A percentile compares a stretch with the other conserved stretches of the same genome.
Evolutionary conservation across 352 stramenopile genomes (phyloP).

Genomic region (Phytopythium aichiense): DNA sequence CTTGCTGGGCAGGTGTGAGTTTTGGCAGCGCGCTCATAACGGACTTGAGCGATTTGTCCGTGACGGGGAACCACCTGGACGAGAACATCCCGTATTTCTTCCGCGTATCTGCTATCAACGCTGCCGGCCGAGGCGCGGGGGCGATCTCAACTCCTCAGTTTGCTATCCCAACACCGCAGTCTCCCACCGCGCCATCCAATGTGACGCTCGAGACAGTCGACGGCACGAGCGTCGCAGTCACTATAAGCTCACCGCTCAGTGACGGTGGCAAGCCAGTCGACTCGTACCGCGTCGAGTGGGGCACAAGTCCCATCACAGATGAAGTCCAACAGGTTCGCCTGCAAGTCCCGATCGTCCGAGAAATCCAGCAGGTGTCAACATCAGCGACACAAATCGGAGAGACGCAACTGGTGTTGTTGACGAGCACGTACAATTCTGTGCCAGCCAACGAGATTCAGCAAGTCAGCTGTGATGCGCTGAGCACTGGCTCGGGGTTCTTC

Average conservation of each 20-base stretch:
- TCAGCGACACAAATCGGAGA: constrained; percentile 62
- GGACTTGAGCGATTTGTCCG: constrained; percentile 81
- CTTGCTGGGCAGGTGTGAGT: constrained; percentile 44
- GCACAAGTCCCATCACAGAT: constrained; percentile 70
- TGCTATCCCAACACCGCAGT: constrained; percentile 82
- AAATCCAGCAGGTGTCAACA: constrained; percentile 74
- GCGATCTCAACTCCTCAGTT: constrained; percentile 82
- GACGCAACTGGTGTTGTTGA: constrained; percentile 89
- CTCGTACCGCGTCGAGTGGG: constrained; percentile 91
- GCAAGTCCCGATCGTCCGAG: constrained; percentile 57
- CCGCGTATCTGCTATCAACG: constrained; percentile 91
- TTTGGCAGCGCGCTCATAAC: constrained; percentile 87
- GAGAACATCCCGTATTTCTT: constrained; percentile 96
- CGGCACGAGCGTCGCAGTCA: constrained; percentile 81
- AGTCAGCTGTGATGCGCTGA: constrained; percentile 90
- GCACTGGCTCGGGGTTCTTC: constrained; percentile 74
- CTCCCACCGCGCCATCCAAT: constrained; percentile 55
- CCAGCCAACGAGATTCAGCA: constrained; percentile 80
- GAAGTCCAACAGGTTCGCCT: constrained; percentile 75
- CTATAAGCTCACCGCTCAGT: constrained; percentile 68
- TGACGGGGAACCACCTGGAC: constrained; percentile 84
- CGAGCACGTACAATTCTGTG: constrained; percentile 61
- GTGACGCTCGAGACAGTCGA: constrained; percentile 83
- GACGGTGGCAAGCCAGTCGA: constrained; percentile 86
- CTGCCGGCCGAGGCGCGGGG: constrained; percentile 59